A percentile compares a stretch with the other conserved stretches of the same genome.
Evolutionary conservation across 768 basidiomycete species (phyloP).

Genomic region (Boletus edulis): DNA sequence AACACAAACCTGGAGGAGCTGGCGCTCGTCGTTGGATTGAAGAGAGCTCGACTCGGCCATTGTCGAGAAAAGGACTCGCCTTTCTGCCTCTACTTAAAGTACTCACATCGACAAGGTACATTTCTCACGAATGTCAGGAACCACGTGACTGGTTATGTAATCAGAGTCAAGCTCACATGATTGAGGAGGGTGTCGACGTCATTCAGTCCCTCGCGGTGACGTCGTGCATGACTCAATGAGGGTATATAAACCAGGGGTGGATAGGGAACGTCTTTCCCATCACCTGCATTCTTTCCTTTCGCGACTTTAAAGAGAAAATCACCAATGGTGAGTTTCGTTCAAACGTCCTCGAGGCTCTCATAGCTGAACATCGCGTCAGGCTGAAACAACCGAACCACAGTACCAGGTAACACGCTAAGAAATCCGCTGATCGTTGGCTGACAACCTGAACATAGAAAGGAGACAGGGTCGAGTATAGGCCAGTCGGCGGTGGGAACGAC

Average conservation of each 20-base stretch:
- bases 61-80: not conserved
- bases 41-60: slow-evolving; percentile 29
- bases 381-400: slow-evolving; percentile 14
- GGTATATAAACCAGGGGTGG: slow-evolving; percentile 12
- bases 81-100: too few relatives aligned
- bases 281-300: not conserved
- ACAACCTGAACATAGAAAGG: slow-evolving; percentile 27
- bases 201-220: slow-evolving; percentile 12
- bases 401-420: slow-evolving; percentile 21
- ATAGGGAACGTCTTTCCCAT: not conserved
- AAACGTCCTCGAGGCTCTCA: not conserved
- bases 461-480: slow-evolving; percentile 44
- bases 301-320: not conserved
- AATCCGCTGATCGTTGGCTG: not conserved
- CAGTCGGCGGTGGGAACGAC: slow-evolving; percentile 38
- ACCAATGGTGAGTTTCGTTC: slow-evolving; percentile 10
- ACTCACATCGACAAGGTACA: too few relatives aligned
- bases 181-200: slow-evolving; percentile 19
- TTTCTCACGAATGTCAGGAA: too few relatives aligned
- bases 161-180: not conserved
- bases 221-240: slow-evolving; percentile 15
- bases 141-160: slow-evolving; percentile 9
- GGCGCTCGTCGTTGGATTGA: slow-evolving; percentile 20
- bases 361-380: slow-evolving; percentile 11
- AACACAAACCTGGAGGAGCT: slow-evolving; percentile 21